Base-by-base conservation (phyloP, 208 protist genomes). In the Crithidia thermophila region DNA sequence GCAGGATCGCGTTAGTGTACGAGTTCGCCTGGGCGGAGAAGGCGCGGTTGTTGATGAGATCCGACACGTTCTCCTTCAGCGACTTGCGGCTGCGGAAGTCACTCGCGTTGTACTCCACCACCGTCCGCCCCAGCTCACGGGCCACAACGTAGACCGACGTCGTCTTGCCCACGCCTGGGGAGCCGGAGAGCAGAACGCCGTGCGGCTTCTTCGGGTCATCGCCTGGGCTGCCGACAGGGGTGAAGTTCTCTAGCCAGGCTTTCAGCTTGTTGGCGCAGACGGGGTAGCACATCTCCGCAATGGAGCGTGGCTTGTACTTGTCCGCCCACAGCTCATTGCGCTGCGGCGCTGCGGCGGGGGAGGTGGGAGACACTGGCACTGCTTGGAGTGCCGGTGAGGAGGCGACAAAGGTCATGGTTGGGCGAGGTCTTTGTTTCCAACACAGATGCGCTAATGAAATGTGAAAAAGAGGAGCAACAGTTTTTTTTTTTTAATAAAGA, bases 121-220 rank as follows among this genome's bases (percentile, higher is more conserved):
- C 84, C 7, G 86, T 70, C 21, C 92, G 98, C 3, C 98, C 98
- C 13, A 79, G 66, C 52, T 94, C 86, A 1, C 51, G 65, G 8
- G 87, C 91, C 2, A 99, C 87, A 11, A 99, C 63, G 37, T 95
- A 78, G 4, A 98, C 98, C 0, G 97, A 79, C 0, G 98, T 98
- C 20, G 99, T 99, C 85, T 99, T 99, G 57, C 99, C 99, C 37
- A 99, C 97, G 9, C 99, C 99, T 0, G 99, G 98, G 2, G 97
- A 91, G 7, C 99, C 99, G 8, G 87, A 93, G n/a, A 98, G 82
- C 6, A 98, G 82, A n/a, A 86, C 90, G 11, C 77, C 93, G 36
- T 91, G 92, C 28, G 74, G 82, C 67, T 72, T 81, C 36, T 89
- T 83, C 18, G 72, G 51, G 47, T 91, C 74, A 25, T 77, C 52